phyloP scores from a whole-genome alignment of 495 filamentous ascomycete species.

The Lindgomyces ingoldianus region DNA sequence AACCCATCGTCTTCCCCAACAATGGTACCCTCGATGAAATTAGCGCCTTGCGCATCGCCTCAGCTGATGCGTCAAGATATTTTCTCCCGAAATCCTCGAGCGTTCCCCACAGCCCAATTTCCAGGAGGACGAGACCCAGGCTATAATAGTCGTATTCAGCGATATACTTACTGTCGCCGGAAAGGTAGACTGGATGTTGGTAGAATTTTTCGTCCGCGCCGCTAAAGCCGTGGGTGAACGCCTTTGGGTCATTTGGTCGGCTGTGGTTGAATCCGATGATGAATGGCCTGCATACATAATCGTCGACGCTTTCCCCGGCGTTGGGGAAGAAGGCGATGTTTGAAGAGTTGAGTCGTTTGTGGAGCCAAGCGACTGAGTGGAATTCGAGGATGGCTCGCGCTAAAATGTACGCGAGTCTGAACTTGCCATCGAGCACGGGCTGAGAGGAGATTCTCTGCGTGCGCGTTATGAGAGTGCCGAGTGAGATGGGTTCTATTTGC shows the following conservation, averaged over 20 bases:
- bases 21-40: neutral
- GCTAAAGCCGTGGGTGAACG: neutral
- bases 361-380: neutral
- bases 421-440: neutral
- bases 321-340: neutral
- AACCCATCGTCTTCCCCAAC: neutral
- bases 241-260: neutral
- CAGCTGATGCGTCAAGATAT: neutral
- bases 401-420: neutral
- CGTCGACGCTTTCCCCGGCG: neutral
- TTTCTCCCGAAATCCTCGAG: slow-evolving; percentile 44
- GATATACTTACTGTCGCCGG: slow-evolving; percentile 19
- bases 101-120: slow-evolving; percentile 81
- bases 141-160: slow-evolving; percentile 76
- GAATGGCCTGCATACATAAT: neutral
- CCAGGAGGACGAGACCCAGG: slow-evolving; percentile 75
- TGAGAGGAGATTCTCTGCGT: neutral
- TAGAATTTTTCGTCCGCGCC: slow-evolving; percentile 55
- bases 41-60: neutral
- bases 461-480: neutral
- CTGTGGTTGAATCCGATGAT: slow-evolving; percentile 6
- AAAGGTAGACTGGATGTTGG: slow-evolving; percentile 63
- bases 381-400: neutral
- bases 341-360: neutral
- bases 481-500: neutral